These are phyloP conservation scores for Phoma sp. DNA, from an alignment of 2,329 filamentous ascomycete genomes.

Conservation along the genomic window DNA sequence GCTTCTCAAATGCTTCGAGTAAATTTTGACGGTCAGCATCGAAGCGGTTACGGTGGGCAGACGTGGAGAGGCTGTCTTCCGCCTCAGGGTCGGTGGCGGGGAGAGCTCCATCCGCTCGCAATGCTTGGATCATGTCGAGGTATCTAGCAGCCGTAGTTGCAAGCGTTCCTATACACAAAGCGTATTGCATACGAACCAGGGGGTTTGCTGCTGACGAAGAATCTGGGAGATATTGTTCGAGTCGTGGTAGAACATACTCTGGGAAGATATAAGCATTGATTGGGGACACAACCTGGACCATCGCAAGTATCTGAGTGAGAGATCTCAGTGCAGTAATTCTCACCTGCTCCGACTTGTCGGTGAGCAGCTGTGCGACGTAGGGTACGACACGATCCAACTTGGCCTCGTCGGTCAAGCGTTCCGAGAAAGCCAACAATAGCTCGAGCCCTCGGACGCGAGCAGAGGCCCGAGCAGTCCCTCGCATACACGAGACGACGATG, in stretches of 20 bases:
- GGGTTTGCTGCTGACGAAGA: conserved; percentile 60
- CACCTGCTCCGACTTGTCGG: conserved; percentile 83
- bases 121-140: conserved; percentile 87
- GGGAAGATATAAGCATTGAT: conserved; percentile 73
- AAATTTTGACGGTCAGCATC: conserved; percentile 87
- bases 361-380: conserved; percentile 83
- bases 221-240: conserved; percentile 64
- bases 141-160: conserved; percentile 86
- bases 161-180: conserved; percentile 87
- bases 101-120: conserved; percentile 83
- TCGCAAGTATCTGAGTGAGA: conserved; percentile 81
- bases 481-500: conserved; percentile 84
- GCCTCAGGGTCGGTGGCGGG: conserved; percentile 79
- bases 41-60: conserved; percentile 80
- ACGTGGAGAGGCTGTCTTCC: conserved; percentile 74
- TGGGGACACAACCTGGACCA: conserved; percentile 86
- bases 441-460: conserved; percentile 90
- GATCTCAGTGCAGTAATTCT: conserved; percentile 85
- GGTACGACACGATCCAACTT: conserved; percentile 93
- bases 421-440: conserved; percentile 87
- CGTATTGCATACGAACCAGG: conserved; percentile 87
- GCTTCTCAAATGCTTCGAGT: conserved; percentile 81
- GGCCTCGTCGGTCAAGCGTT: conserved; percentile 90
- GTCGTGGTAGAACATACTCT: conserved; percentile 68
- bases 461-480: conserved; percentile 88